Base-by-base conservation (phyloP, 2,329 filamentous ascomycete genomes). In the Blumeriella jaapii region DNA sequence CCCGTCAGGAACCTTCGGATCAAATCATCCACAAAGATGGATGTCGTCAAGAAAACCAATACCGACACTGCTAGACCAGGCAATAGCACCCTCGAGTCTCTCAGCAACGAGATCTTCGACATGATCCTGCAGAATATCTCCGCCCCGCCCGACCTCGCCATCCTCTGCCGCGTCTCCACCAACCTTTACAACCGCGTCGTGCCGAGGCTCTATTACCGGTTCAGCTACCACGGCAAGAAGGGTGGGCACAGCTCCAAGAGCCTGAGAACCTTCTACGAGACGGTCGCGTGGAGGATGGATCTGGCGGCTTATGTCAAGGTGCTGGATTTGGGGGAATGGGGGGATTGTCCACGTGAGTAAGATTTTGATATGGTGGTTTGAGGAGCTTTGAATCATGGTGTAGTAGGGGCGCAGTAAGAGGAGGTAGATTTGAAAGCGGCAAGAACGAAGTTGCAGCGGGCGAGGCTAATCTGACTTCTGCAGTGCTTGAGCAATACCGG, bases 1-100 rank as follows among this genome's bases (percentile, higher is more conserved):
- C n/a, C n/a, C n/a, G n/a, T n/a, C n/a, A n/a, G n/a, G n/a, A n/a
- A n/a, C n/a, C n/a, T n/a, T n/a, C n/a, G n/a, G n/a, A n/a, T n/a
- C n/a, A n/a, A n/a, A n/a, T n/a, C n/a, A n/a, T n/a, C n/a, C n/a
- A 30, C 36, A 31, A 41, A 39, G 27, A 42, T 31, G 29, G 41
- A 40, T 36, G 33, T 33, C 13, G 15, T 22, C 38, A 29, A 22
- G 22, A 31, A 32, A 29, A 26, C 13, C 22, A 11, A 37, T 25
- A 24, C 34, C 17, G 31, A 14, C n/a, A 24, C 3, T 8, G 14
- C 3, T n/a, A 6, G 12, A 18, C 10, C 5, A 4, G 7, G 7
- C 24, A 17, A 24, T 9, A 24, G 22, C 5, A 20, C 14, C 12
- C 14, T 44, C n/a, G 31, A 41, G 13, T 16, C 6, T 3, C 32